phyloP scores from a whole-genome alignment of 805 yeast genomes.

The Metschnikowia orientalis region DNA sequence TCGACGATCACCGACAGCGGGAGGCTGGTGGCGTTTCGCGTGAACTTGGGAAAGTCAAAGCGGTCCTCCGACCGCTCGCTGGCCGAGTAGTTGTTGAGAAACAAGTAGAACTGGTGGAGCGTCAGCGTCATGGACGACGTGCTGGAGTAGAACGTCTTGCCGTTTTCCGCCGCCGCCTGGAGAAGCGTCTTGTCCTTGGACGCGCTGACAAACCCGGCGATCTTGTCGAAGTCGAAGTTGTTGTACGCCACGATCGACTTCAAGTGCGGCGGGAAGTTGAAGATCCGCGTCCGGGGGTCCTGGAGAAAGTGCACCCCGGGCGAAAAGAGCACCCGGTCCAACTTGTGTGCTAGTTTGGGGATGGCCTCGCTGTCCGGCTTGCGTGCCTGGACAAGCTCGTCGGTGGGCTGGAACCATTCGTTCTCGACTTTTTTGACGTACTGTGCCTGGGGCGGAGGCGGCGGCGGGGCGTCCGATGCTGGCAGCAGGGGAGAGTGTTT shows the following conservation, averaged over 20 bases:
- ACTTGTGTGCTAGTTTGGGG: slow-evolving; percentile 60
- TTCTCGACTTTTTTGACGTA: slow-evolving; percentile 1
- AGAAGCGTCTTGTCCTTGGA: slow-evolving; percentile 57
- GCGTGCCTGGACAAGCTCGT: slow-evolving; percentile 16
- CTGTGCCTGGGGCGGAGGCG: slow-evolving; percentile 2
- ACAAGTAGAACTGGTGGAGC: slow-evolving; percentile 67
- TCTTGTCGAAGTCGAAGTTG: slow-evolving; percentile 58
- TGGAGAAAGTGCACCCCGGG: slow-evolving; percentile 77
- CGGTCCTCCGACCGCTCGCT: slow-evolving; percentile 18
- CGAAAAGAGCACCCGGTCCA: slow-evolving; percentile 69
- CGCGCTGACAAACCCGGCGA: slow-evolving; percentile 60
- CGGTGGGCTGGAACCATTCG: slow-evolving; percentile 1
- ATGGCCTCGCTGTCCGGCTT: slow-evolving; percentile 26
- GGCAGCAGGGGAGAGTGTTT: no score
- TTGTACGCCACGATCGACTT: slow-evolving; percentile 54
- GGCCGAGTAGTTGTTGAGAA: slow-evolving; percentile 45
- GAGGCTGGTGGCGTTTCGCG: slow-evolving; percentile 33
- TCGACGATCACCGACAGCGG: slow-evolving; percentile 57
- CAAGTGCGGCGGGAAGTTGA: slow-evolving; percentile 62
- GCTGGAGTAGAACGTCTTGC: slow-evolving; percentile 59
- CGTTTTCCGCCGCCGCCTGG: slow-evolving; percentile 38
- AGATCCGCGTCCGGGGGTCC: slow-evolving; percentile 73
- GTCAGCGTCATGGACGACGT: slow-evolving; percentile 84
- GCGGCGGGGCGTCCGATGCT: background rate
- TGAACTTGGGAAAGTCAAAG: slow-evolving; percentile 40